Percentiles rank a stretch among this genome's conserved stretches.
These are phyloP conservation scores for Bocquillonia castaneifolia DNA, from an alignment of 441 rosid species.

Conservation along the genomic window DNA sequence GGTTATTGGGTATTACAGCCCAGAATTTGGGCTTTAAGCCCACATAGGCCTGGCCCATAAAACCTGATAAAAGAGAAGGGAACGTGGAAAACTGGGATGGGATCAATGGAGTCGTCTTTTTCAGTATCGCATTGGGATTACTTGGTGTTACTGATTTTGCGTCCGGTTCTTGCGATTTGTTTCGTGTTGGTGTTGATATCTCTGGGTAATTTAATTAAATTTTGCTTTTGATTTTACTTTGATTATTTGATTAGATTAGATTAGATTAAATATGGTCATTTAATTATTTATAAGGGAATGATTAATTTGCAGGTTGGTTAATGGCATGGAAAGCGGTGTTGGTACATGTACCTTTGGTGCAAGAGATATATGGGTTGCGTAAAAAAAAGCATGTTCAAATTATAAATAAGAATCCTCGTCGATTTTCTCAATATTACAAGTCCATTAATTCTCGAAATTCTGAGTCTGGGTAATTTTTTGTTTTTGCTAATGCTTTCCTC, in stretches of 20 bases:
- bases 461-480: constrained; percentile 24
- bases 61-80: neutral
- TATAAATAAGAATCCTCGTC: constrained; percentile 43
- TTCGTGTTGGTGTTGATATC: constrained; percentile 54
- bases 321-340: constrained; percentile 82
- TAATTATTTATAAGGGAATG: too few species aligned
- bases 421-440: constrained; percentile 49
- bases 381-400: constrained; percentile 48
- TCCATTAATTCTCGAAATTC: constrained; percentile 29
- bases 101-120: constrained; percentile 6
- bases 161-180: constrained; percentile 54
- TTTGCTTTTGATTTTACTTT: neutral
- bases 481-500: neutral
- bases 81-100: neutral
- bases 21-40: neutral
- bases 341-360: constrained; percentile 75
- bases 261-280: too few species aligned
- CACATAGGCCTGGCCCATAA: neutral
- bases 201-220: constrained; percentile 33
- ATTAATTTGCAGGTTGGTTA: constrained; percentile 52
- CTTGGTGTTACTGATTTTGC: constrained; percentile 39
- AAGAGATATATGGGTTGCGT: constrained; percentile 69
- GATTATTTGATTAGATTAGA: too few species aligned
- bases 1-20: too few species aligned
- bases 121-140: constrained; percentile 28